Base-by-base conservation (phyloP, 2,329 filamentous ascomycete genomes). In the Fusarium praegraminearum region DNA sequence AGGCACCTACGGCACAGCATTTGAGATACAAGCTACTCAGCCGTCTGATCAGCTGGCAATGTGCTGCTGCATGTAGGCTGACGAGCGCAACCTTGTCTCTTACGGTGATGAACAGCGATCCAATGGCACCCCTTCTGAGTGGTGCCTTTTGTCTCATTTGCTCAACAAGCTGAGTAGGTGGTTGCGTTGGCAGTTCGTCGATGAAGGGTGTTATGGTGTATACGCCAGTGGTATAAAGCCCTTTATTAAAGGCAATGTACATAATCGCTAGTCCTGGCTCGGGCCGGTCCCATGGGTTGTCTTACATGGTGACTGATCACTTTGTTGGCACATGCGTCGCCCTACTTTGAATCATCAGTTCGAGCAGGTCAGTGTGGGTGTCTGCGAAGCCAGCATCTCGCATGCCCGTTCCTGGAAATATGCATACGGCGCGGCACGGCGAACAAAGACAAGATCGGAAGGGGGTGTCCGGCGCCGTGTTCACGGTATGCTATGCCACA, bases 281-380 rank as follows among this genome's bases (percentile, higher is more conserved):
- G 73, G 73, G 72, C 73, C 73, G 73, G 73, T 47, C 73, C 72
- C 73, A 75, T 74, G 73, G 72, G 72, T 68, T 54, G 70, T 52
- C 67, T 67, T 71, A 69, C 70, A 73, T 67, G 55, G 53, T 75
- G 73, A 74, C 65, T 61, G 49, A 53, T 75, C 73, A 73, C 30
- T 61, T 75, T 65, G 45, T 28, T 51, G 52, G 57, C 65, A 47
- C 57, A 65, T 56, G 51, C 68, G 63, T 59, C 55, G 61, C 58
- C 49, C 59, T 69, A 40, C 46, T 51, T 51, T 41, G 38, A 36
- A 52, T 33, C 40, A 62, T 47, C 59, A 62, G 63, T 72, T 69
- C 59, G 46, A 52, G 35, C 50, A 57, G 51, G 38, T 54, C 44
- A 44, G 58, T 50, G 45, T 53, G 53, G 22, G 56, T 36, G 67